phyloP scores from a whole-genome alignment of 2,329 filamentous ascomycete genomes.

The Rutstroemia sp. region DNA sequence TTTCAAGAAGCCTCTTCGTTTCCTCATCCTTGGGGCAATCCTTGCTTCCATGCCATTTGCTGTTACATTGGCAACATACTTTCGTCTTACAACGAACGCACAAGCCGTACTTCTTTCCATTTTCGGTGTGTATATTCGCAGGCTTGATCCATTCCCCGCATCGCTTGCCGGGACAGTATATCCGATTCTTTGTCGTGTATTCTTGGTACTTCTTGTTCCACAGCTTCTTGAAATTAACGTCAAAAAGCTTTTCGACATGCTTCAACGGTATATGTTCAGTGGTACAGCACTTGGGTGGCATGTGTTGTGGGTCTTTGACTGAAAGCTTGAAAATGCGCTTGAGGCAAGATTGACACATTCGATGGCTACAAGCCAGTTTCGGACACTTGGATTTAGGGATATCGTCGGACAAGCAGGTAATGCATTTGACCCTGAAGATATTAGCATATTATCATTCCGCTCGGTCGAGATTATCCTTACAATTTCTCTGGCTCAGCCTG shows the following conservation, averaged over 20 bases:
- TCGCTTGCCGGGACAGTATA: slow-evolving; percentile 66
- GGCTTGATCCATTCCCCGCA: slow-evolving; percentile 80
- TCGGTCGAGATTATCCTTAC: slow-evolving; percentile 13
- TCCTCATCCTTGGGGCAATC: slow-evolving; percentile 69
- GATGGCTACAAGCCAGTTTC: slow-evolving; percentile 70
- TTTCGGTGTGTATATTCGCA: slow-evolving; percentile 53
- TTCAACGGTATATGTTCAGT: slow-evolving; percentile 64
- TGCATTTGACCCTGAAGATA: slow-evolving; percentile 55
- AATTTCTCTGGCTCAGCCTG: slow-evolving; percentile 23
- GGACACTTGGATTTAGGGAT: slow-evolving; percentile 55
- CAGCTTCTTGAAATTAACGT: slow-evolving; percentile 62
- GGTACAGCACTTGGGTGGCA: slow-evolving; percentile 80
- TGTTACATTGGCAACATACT: slow-evolving; percentile 67
- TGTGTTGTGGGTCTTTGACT: slow-evolving; percentile 67
- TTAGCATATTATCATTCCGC: slow-evolving; percentile 7
- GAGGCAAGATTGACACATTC: slow-evolving; percentile 73
- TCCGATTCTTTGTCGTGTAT: slow-evolving; percentile 63
- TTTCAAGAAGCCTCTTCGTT: slow-evolving; percentile 52
- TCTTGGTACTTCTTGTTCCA: slow-evolving; percentile 81
- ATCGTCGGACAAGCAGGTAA: slow-evolving; percentile 63
- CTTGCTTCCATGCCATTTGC: slow-evolving; percentile 60
- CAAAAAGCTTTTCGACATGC: slow-evolving; percentile 70
- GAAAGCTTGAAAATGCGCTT: slow-evolving; percentile 69
- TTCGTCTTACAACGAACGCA: slow-evolving; percentile 67
- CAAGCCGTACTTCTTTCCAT: slow-evolving; percentile 56